These are phyloP conservation scores for Cercospora sp. DNA, from an alignment of 2,329 filamentous ascomycete genomes.

Conservation along the genomic window DNA sequence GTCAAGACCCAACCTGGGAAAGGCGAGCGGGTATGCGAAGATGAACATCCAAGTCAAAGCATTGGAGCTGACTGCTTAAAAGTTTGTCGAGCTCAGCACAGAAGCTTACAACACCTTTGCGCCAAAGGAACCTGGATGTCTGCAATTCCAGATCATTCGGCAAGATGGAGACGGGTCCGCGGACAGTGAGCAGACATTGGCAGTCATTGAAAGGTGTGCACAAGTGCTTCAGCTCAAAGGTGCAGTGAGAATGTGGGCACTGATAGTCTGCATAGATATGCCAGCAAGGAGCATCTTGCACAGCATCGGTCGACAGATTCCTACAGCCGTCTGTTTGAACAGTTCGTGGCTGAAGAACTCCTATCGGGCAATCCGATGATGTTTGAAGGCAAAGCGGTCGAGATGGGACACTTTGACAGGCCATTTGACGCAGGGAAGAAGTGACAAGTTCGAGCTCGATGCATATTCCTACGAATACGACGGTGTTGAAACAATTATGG, in stretches of 20 bases:
- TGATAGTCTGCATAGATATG: background rate
- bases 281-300: background rate
- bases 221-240: background rate
- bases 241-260: too few relatives aligned
- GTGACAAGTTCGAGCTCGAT: background rate
- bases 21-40: slow-evolving; percentile 6
- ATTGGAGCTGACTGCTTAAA: background rate
- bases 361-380: background rate
- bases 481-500: background rate
- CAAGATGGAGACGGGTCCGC: background rate
- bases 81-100: slow-evolving; percentile 3
- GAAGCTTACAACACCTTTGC: background rate
- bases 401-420: background rate
- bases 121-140: slow-evolving; percentile 6
- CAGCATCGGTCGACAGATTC: background rate
- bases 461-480: background rate
- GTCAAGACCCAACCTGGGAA: slow-evolving; percentile 12
- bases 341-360: slow-evolving; percentile 2
- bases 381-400: background rate
- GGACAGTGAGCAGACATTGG: slow-evolving; percentile 1
- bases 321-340: background rate
- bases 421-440: background rate
- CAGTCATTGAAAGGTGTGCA: slow-evolving; percentile 8
- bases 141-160: slow-evolving; percentile 8
- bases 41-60: background rate